Evolutionary conservation across 805 yeast genomes (phyloP).

Genomic region (Lipomyces mesembrius): DNA sequence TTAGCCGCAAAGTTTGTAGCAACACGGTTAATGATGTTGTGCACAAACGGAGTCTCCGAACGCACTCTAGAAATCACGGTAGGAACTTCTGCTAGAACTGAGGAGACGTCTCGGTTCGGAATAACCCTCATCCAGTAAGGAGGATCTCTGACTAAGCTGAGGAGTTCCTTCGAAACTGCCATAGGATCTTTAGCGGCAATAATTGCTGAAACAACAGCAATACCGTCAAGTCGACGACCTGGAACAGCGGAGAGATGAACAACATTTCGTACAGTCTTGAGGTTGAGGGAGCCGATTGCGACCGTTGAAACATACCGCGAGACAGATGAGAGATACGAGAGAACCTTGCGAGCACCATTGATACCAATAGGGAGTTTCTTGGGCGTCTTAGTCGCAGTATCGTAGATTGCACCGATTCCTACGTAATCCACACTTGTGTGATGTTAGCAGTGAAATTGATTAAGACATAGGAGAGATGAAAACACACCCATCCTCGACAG

Average conservation of each 20-base stretch:
- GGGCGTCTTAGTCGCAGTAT: constrained; percentile 71
- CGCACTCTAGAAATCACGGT: constrained; percentile 41
- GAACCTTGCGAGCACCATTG: constrained; percentile 61
- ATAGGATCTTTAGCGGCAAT: constrained; percentile 67
- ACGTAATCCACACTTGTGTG: constrained; percentile 67
- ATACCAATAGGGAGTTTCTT: constrained; percentile 68
- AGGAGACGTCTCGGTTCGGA: constrained; percentile 19
- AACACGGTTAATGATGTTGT: constrained; percentile 87
- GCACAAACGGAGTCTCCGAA: constrained; percentile 63
- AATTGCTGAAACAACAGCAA: constrained; percentile 85
- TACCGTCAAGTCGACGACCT: constrained; percentile 65
- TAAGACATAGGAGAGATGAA: background rate
- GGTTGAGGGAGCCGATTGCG: constrained; percentile 80
- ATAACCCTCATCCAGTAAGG: constrained; percentile 38
- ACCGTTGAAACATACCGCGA: constrained; percentile 56
- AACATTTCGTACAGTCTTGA: constrained; percentile 62
- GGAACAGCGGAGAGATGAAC: constrained; percentile 52
- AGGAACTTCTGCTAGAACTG: constrained; percentile 37
- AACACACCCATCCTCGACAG: constrained; percentile 51
- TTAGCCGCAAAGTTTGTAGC: constrained; percentile 88
- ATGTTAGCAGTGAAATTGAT: background rate
- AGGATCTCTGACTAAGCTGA: constrained; percentile 43
- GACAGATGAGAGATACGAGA: constrained; percentile 43
- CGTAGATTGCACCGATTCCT: constrained; percentile 81
- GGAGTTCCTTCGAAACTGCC: constrained; percentile 53